phyloP scores from a whole-genome alignment of 2,329 filamentous ascomycete species.

The Arthrocladium fulminans region DNA sequence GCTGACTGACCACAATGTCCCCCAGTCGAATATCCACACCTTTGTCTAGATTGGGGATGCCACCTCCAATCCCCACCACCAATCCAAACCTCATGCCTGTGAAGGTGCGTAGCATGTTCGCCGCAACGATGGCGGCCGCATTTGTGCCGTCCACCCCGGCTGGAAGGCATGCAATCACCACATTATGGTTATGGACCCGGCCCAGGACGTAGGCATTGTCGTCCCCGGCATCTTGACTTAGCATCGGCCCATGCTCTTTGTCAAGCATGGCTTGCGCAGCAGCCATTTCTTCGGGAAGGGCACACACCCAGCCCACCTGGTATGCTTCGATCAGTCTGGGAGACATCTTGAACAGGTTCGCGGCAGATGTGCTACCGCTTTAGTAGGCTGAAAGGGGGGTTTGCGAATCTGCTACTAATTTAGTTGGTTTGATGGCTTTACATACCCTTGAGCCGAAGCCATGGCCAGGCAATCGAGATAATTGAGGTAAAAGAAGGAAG shows the following conservation, averaged over 20 bases:
- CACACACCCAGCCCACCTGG: too few species aligned
- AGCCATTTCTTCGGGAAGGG: too few species aligned
- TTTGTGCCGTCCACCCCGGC: slow-evolving; percentile 9
- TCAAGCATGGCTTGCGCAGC: too few species aligned
- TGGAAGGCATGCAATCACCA: slow-evolving; percentile 17
- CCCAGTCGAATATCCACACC: slow-evolving; percentile 24
- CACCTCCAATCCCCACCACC: slow-evolving; percentile 23
- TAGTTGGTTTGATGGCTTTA: too few species aligned
- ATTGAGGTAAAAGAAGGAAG: too few species aligned
- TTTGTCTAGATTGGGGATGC: slow-evolving; percentile 16
- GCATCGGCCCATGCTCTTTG: slow-evolving; percentile 9
- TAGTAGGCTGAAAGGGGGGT: too few species aligned
- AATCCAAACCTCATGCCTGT: slow-evolving; percentile 16
- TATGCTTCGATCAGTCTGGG: too few species aligned
- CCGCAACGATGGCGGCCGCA: slow-evolving; percentile 12
- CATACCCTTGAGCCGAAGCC: too few species aligned
- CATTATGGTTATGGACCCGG: slow-evolving; percentile 18
- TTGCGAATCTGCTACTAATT: too few species aligned
- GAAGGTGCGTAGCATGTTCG: slow-evolving; percentile 17
- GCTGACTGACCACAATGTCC: slow-evolving; percentile 22
- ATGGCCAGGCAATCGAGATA: too few species aligned
- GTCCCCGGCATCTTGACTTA: slow-evolving; percentile 3
- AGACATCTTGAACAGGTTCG: too few species aligned
- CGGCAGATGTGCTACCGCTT: too few species aligned
- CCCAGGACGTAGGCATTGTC: slow-evolving; percentile 18